Percentiles rank a stretch among this genome's conserved stretches.
phyloP scores from a whole-genome alignment of 345 rosid species.

The Abelmoschus esculentus region DNA sequence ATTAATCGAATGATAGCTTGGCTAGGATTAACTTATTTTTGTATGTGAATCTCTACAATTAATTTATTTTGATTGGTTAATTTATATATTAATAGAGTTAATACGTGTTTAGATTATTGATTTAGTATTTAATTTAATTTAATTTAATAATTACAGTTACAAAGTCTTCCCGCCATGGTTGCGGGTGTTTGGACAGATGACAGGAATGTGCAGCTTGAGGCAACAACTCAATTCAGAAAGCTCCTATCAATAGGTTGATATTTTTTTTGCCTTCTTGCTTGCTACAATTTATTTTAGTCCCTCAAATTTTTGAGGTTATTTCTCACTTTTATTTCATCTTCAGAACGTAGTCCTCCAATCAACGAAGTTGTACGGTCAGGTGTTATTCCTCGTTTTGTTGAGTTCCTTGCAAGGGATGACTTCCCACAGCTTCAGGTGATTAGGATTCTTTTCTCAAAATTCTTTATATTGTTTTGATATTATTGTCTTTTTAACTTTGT shows the following conservation, averaged over 20 bases:
- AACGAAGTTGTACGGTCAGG: conserved; percentile 64
- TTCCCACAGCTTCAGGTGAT: conserved; percentile 69
- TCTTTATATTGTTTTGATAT: neutral
- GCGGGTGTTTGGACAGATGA: conserved; percentile 60
- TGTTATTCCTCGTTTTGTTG: conserved; percentile 70
- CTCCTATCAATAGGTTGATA: conserved; percentile 57
- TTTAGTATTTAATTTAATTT: neutral
- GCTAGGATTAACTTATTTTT: conserved; percentile 4
- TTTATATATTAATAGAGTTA: neutral
- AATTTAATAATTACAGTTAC: conserved; percentile 34
- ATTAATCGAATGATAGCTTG: conserved; percentile 1
- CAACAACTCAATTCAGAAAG: conserved; percentile 63
- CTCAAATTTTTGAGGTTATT: neutral
- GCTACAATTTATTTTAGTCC: neutral
- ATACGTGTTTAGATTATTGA: neutral
- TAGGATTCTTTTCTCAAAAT: neutral
- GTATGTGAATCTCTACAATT: neutral
- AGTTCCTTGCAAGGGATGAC: conserved; percentile 66
- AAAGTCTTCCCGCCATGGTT: conserved; percentile 55
- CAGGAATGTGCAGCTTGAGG: conserved; percentile 46
- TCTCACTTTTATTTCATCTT: conserved; percentile 1
- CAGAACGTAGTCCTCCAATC: conserved; percentile 74
- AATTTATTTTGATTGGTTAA: neutral
- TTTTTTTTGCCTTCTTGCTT: neutral
- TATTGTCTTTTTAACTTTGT: neutral